These are phyloP conservation scores for Trichoderma sp. DNA, from an alignment of 2,329 filamentous ascomycete genomes.

Conservation along the genomic window DNA sequence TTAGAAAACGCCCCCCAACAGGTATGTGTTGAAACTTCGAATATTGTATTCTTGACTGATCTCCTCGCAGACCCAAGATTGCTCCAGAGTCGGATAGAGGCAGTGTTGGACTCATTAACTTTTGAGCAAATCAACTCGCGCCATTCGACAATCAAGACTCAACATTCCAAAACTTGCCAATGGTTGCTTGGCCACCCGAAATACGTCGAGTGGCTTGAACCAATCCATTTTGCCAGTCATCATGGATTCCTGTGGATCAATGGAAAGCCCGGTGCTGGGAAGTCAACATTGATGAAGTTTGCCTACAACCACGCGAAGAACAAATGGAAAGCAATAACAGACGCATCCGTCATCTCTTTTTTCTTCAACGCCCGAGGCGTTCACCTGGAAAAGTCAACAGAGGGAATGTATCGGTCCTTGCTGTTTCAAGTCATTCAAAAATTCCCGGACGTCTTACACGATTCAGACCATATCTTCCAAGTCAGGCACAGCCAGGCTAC, in stretches of 20 bases:
- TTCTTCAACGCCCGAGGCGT: neutral
- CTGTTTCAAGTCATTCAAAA: neutral
- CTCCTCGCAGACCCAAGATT: neutral
- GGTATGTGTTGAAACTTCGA: neutral
- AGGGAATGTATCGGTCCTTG: neutral
- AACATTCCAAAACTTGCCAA: neutral
- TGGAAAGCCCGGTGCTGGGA: neutral
- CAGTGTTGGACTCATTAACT: neutral
- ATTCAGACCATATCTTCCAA: neutral
- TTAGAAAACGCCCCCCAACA: too few relatives aligned
- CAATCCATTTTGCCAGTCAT: neutral
- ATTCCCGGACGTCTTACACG: neutral
- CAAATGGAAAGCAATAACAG: neutral
- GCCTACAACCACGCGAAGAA: neutral
- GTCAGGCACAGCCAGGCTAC: neutral
- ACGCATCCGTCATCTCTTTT: neutral
- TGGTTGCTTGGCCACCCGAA: neutral
- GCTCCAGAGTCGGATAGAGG: neutral
- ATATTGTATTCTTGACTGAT: neutral
- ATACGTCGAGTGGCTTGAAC: neutral
- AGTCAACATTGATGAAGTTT: constrained; percentile 12
- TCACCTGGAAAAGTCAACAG: neutral
- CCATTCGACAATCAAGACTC: neutral
- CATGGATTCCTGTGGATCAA: neutral
- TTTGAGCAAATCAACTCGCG: neutral